Evolutionary conservation across 257 asterid species (phyloP).

Genomic region (Penstemon davidsonii): DNA sequence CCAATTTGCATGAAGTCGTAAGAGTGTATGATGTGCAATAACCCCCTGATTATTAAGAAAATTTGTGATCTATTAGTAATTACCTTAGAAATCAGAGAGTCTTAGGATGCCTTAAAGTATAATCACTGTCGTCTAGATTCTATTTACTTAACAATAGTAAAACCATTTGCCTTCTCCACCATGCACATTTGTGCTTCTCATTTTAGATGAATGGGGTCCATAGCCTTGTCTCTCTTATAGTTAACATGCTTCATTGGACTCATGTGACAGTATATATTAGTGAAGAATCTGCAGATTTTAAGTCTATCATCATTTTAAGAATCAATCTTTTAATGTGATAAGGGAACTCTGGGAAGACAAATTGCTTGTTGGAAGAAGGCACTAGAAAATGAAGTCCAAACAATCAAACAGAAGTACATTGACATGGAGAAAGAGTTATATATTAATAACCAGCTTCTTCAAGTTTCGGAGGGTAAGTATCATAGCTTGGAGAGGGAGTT

Average conservation of each 20-base stretch:
- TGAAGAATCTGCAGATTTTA: neutral
- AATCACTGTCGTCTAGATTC: conserved; percentile 4
- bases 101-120: neutral
- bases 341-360: conserved; percentile 77
- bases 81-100: conserved; percentile 8
- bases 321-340: conserved; percentile 44
- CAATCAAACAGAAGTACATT: conserved; percentile 46
- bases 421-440: conserved; percentile 60
- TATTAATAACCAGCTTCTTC: conserved; percentile 46
- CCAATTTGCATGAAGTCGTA: neutral
- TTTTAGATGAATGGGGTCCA: neutral
- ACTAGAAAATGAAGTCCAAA: conserved; percentile 53
- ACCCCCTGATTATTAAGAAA: neutral
- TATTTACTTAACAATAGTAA: neutral
- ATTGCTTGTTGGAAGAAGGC: conserved; percentile 80
- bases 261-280: neutral
- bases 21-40: neutral
- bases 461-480: conserved; percentile 54
- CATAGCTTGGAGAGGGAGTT: conserved; percentile 70
- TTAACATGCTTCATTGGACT: conserved; percentile 1
- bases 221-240: conserved; percentile 8
- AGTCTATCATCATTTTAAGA: conserved; percentile 15
- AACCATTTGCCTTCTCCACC: neutral
- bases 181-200: neutral
- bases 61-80: neutral